Evolutionary conservation across 2,329 filamentous ascomycete genomes (phyloP).

Genomic region (Cladorrhinum sp.): DNA sequence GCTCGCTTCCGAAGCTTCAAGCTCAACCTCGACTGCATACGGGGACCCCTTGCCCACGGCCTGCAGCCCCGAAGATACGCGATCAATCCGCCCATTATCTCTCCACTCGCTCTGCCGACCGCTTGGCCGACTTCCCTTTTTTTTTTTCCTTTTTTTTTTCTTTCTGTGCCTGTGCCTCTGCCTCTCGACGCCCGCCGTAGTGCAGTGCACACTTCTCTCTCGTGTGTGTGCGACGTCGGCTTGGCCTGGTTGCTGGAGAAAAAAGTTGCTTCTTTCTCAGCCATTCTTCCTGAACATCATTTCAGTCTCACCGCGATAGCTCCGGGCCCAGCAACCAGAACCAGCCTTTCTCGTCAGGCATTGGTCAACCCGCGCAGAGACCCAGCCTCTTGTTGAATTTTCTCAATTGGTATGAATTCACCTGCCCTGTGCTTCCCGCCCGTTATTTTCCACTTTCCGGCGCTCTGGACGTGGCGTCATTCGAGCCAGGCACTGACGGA

Average conservation of each 20-base stretch:
- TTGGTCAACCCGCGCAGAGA: not conserved
- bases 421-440: not conserved
- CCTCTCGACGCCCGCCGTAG: not conserved
- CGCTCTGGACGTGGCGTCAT: not conserved
- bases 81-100: not conserved
- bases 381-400: not conserved
- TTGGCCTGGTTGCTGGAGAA: slow-evolving; percentile 5
- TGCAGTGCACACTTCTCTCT: not conserved
- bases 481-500: slow-evolving; percentile 1
- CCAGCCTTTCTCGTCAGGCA: not conserved
- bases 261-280: not conserved
- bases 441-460: not conserved
- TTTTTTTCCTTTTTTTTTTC: not conserved
- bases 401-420: not conserved
- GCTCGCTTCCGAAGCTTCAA: not conserved
- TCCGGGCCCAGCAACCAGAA: not conserved
- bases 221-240: slow-evolving; percentile 9
- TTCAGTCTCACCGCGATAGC: slow-evolving; percentile 7
- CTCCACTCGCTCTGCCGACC: slow-evolving; percentile 1
- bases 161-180: not conserved
- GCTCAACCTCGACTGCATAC: not conserved
- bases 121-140: not conserved
- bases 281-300: not conserved
- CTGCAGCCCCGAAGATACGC: not conserved
- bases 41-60: not conserved